phyloP scores from a whole-genome alignment of 495 filamentous ascomycete genomes.

The Clohesyomyces aquaticus region DNA sequence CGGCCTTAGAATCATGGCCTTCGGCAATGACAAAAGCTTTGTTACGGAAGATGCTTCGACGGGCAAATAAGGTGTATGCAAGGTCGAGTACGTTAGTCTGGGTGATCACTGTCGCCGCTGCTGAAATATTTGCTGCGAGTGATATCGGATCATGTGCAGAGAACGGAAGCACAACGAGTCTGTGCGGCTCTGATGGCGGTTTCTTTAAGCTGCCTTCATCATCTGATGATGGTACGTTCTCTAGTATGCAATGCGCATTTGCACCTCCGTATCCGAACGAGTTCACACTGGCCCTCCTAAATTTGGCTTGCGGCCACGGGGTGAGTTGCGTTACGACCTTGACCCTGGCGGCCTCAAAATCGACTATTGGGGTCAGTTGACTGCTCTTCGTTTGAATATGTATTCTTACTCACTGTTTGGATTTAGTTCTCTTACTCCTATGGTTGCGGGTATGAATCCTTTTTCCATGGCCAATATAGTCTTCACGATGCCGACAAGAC shows the following conservation, averaged over 20 bases:
- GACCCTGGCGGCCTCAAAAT: conserved; percentile 15
- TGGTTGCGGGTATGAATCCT: conserved; percentile 35
- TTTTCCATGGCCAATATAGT: conserved; percentile 39
- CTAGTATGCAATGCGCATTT: conserved; percentile 30
- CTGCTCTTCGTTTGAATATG: no score
- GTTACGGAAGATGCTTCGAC: background rate
- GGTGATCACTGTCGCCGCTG: background rate
- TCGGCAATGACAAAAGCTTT: conserved; percentile 12
- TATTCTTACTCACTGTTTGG: conserved; percentile 19
- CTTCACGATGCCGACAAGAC: conserved; percentile 44
- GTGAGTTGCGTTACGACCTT: conserved; percentile 13
- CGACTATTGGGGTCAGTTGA: no score
- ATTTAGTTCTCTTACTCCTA: conserved; percentile 23
- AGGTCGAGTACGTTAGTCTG: conserved; percentile 12
- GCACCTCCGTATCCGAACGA: conserved; percentile 34
- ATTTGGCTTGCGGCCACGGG: conserved; percentile 27
- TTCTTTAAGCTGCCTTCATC: background rate
- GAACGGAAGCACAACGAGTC: conserved; percentile 20
- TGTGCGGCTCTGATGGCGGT: background rate
- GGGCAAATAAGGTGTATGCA: conserved; percentile 23
- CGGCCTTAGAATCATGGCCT: background rate
- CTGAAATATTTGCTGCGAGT: background rate
- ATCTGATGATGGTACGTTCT: conserved; percentile 20
- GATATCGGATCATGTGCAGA: conserved; percentile 18
- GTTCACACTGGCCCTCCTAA: conserved; percentile 25